phyloP scores from a whole-genome alignment of 495 filamentous ascomycete species.

The Penicillium nucicola region DNA sequence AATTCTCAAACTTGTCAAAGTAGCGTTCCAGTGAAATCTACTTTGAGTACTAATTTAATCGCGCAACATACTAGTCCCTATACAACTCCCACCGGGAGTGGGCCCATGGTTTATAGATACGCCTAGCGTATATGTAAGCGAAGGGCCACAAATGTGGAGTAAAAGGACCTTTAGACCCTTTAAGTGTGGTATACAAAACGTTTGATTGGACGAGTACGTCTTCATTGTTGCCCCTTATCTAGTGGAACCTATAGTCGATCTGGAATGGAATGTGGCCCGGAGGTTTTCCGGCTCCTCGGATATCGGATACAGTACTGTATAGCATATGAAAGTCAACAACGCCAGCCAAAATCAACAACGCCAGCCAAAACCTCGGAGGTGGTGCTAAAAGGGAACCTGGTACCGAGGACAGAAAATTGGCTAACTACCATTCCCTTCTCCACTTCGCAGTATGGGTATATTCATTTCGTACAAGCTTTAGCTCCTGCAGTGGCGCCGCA shows the following conservation, averaged over 20 bases:
- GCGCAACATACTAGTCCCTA: slow-evolving; percentile 1
- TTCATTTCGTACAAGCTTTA: no score
- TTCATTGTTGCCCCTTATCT: not conserved
- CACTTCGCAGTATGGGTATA: no score
- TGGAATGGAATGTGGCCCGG: no score
- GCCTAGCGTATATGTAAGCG: not conserved
- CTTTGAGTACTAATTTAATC: not conserved
- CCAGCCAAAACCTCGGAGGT: no score
- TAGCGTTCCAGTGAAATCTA: not conserved
- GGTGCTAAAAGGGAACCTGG: no score
- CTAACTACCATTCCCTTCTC: no score
- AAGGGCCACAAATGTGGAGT: not conserved
- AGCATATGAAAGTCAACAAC: no score
- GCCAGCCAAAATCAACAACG: no score
- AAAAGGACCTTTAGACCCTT: not conserved
- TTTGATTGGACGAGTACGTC: not conserved
- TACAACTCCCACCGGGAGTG: not conserved
- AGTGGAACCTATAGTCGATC: not conserved
- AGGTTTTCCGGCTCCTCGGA: no score
- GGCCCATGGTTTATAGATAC: not conserved
- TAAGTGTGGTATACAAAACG: not conserved
- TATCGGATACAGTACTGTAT: no score
- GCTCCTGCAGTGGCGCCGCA: no score
- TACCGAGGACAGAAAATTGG: no score
- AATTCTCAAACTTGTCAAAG: not conserved